Evolutionary conservation across 2,329 filamentous ascomycete genomes (phyloP), one percentile per base, ranked within the genome.

Genomic region (Colletotrichum spinosum): DNA sequence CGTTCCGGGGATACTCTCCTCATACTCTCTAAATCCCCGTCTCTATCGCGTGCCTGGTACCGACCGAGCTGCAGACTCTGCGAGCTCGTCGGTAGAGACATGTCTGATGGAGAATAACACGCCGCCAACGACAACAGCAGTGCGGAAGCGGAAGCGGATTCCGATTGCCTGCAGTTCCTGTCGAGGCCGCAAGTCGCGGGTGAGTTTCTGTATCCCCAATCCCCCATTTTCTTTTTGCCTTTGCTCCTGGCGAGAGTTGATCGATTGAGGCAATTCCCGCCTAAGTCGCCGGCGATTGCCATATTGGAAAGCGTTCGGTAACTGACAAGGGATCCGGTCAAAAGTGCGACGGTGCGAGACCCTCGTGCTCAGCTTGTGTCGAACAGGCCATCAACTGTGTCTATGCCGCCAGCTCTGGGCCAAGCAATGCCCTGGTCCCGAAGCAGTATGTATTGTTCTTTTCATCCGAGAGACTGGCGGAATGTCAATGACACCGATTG

Each of bases 101-200:
- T 17, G 17, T 37, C 37, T n/a, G 35, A 65, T 65, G 62, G 62
- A 65, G 52, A 61, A 49, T 52, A 37, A 15, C 10, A 53, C 46
- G 34, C 46, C 52, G n/a, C 41, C 62, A 65, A 12, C 25, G 25
- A 25, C 48, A 38, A 33, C 62, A 25, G 33, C 49, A 12, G 54
- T 45, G 38, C 56, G 65, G 53, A 67, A 67, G 61, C 61, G 65
- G 56, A 67, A 67, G 61, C 57, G 70, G 4, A 71, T 70, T 39
- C 62, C 69, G 17, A 62, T 72, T 33, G 70, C 70, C n/a, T 72
- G 70, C 62, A 68, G 57, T 45, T 55, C 62, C 9, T 72, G 71
- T 54, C 68, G 71, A 8, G 53, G 61, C 10, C 69, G 71, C 42
- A 72, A 72, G 52, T 72, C 71, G 15, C 68, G 68, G 57, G 71